A percentile compares a stretch with the other conserved stretches of the same genome.
Conservation (phyloP, 2,329 filamentous ascomycete genomes). For the Dothidotthia symphoricarpi region DNA sequence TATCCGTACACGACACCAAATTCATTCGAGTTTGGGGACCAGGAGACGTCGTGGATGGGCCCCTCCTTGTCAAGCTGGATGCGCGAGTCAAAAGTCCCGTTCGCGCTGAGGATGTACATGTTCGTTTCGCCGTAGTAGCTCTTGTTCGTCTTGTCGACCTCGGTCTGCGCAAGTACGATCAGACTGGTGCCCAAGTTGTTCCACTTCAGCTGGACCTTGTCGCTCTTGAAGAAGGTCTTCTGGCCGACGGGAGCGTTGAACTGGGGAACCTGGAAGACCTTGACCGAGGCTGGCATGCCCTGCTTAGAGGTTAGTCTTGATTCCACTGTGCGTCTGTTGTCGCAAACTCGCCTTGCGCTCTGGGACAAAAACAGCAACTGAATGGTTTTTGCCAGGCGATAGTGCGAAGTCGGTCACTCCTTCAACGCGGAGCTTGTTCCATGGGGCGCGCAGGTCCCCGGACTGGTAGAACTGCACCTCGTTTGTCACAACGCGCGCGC, state of each 20-base stretch:
- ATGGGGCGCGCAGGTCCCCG: conserved; percentile 77
- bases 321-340: neutral
- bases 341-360: conserved; percentile 75
- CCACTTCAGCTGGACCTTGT: conserved; percentile 99
- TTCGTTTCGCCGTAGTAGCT: conserved; percentile 99
- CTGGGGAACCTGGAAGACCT: conserved; percentile 89
- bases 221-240: conserved; percentile 99
- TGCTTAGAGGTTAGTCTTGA: conserved; percentile 41
- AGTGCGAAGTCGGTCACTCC: conserved; percentile 87
- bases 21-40: conserved; percentile 96
- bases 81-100: conserved; percentile 87
- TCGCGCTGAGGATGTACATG: conserved; percentile 89
- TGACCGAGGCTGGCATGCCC: conserved; percentile 91
- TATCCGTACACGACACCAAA: conserved; percentile 97
- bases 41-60: conserved; percentile 96
- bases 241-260: conserved; percentile 83
- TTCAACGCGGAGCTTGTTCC: conserved; percentile 93
- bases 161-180: conserved; percentile 93
- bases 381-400: conserved; percentile 84
- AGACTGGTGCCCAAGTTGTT: conserved; percentile 87
- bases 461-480: conserved; percentile 97
- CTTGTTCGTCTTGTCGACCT: conserved; percentile 97
- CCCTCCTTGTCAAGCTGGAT: conserved; percentile 94
- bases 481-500: conserved; percentile 90
- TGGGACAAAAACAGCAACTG: conserved; percentile 90